These are phyloP conservation scores for Leptomonas pyrrhocoris DNA, from an alignment of 208 protist species.

Conservation along the genomic window DNA sequence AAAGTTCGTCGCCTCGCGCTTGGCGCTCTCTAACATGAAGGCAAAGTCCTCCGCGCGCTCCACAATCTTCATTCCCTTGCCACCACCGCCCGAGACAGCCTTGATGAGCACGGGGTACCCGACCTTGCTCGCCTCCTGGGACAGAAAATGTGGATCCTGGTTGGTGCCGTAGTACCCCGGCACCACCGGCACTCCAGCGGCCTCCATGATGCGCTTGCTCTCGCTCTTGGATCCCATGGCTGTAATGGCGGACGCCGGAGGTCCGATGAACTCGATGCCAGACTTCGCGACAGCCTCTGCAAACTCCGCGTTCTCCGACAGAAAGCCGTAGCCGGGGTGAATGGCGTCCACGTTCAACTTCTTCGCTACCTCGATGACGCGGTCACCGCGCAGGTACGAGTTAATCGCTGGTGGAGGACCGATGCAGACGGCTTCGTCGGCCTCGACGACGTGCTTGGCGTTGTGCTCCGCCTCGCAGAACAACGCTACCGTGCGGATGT, in stretches of 20 bases:
- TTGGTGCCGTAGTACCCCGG: constrained; percentile 50
- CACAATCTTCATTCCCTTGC: constrained; percentile 62
- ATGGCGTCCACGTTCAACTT: constrained; percentile 88
- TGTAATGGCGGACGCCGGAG: constrained; percentile 86
- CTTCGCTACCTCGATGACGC: constrained; percentile 91
- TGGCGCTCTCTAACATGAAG: constrained; percentile 88
- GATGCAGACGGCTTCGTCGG: constrained; percentile 85
- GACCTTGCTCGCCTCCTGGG: constrained; percentile 57
- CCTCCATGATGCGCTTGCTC: constrained; percentile 90
- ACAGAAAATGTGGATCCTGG: constrained; percentile 31
- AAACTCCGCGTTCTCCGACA: constrained; percentile 96
- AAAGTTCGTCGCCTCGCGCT: constrained; percentile 84
- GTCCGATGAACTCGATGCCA: constrained; percentile 95
- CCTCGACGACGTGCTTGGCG: constrained; percentile 91
- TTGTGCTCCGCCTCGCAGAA: constrained; percentile 92
- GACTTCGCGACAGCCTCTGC: constrained; percentile 61
- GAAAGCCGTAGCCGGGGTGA: constrained; percentile 98
- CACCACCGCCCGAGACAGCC: constrained; percentile 84
- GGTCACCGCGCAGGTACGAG: constrained; percentile 92
- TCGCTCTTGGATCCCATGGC: constrained; percentile 95
- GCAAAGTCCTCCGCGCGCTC: constrained; percentile 93
- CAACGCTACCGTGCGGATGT: constrained; percentile 96
- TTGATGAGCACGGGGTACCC: constrained; percentile 98
- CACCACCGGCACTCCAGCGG: constrained; percentile 37
- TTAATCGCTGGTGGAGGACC: constrained; percentile 56